Percentiles rank a stretch among this genome's conserved stretches.
These are phyloP conservation scores for Bimuria novae-zelandiae DNA, from an alignment of 2,329 filamentous ascomycete species.

Conservation along the genomic window DNA sequence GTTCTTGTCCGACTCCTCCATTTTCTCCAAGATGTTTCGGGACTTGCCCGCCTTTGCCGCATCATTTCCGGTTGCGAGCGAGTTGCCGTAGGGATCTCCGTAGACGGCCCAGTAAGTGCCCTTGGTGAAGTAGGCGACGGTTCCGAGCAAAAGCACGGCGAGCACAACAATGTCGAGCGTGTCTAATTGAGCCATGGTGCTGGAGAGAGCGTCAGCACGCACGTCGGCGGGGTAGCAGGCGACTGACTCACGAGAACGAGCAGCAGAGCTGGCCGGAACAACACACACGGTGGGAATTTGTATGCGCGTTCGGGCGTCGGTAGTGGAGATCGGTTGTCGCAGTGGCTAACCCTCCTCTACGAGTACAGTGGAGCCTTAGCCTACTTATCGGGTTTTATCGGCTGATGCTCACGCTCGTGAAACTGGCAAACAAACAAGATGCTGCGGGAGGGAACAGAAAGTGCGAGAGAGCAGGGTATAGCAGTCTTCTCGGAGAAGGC, in stretches of 20 bases:
- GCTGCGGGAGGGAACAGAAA: not conserved
- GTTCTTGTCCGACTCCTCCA: conserved; percentile 95
- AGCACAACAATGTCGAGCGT: conserved; percentile 95
- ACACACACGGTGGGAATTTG: conserved; percentile 36
- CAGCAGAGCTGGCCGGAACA: conserved; percentile 27
- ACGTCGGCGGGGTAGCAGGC: conserved; percentile 18
- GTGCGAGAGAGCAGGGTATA: not conserved
- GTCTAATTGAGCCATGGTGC: conserved; percentile 90
- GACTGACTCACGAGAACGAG: conserved; percentile 21
- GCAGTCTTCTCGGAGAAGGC: not conserved
- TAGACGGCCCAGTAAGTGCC: conserved; percentile 88
- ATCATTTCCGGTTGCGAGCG: conserved; percentile 68
- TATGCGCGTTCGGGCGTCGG: conserved; percentile 17
- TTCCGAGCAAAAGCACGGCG: conserved; percentile 79
- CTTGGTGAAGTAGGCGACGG: conserved; percentile 95
- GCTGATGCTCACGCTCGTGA: conserved; percentile 11
- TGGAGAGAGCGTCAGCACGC: conserved; percentile 11
- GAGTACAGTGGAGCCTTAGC: conserved; percentile 10
- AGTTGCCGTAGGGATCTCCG: conserved; percentile 85
- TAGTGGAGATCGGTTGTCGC: conserved; percentile 22
- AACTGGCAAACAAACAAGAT: not conserved
- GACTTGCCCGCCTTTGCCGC: conserved; percentile 79
- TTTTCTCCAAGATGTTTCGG: conserved; percentile 90
- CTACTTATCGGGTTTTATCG: conserved; percentile 16
- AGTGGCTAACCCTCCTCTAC: conserved; percentile 21